Base-by-base conservation (phyloP, 257 asterid species). In the Rehmannia glutinosa region DNA sequence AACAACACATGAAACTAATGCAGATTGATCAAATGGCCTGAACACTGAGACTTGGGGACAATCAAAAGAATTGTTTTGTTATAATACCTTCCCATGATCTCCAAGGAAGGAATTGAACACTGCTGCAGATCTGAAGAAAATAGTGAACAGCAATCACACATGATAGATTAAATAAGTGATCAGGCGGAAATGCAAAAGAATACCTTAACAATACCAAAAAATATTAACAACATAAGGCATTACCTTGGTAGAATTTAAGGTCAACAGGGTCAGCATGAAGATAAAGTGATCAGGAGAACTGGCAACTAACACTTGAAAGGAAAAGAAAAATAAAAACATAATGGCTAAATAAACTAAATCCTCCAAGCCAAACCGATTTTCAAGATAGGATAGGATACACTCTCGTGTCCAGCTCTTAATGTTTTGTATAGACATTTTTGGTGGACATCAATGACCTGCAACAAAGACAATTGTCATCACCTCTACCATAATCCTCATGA, bases 41-140 rank as follows among this genome's bases (percentile, higher is more conserved):
- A 17, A n/a, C 23, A n/a, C 30, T 20, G 27, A 10, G 53, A 52
- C 32, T 58, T 13, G 24, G 4, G 58, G 7, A 69, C 24, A 59
- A 35, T 25, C 27, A 12, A 63, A 38, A 23, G 32, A 24, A 45
- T 2, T 12, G 51, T 63, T 45, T 53, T 42, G 35, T 19, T 25
- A 51, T 52, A 72, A 32, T 87, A 94, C 97, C 99, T 87, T 89
- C 93, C 99, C 99, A 91, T 45, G 86, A 79, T 81, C 86, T 87
- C 99, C 99, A 94, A 53, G 97, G 97, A 81, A 91, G 92, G 77
- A 91, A 91, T 59, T 86, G 96, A 72, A 83, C 95, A 42, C 90
- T 77, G 80, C 97, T 94, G 80, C 97, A 88, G 35, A 94, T 91
- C 99, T 94, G 83, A 80, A 66, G 25, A 66, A 38, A 78, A 47